These are phyloP conservation scores for Flammula alnicola DNA, from an alignment of 1,284 basidiomycete species.

Conservation along the genomic window DNA sequence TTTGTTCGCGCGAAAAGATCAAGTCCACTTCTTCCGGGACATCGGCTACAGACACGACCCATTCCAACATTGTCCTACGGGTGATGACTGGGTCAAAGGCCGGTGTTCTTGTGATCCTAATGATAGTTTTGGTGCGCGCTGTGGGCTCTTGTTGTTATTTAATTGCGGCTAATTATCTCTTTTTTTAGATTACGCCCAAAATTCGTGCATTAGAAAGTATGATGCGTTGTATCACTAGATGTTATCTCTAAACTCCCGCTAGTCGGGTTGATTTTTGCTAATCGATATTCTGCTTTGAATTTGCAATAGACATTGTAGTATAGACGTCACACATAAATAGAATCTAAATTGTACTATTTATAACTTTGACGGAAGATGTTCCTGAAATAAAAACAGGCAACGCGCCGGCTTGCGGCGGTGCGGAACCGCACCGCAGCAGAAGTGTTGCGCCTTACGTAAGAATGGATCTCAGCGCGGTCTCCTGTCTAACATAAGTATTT, in stretches of 20 bases:
- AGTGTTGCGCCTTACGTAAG: too few relatives aligned
- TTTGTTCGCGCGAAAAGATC: conserved; percentile 70
- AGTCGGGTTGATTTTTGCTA: too few relatives aligned
- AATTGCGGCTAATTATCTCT: neutral
- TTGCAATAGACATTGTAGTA: neutral
- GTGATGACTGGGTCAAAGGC: conserved; percentile 38
- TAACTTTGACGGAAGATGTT: too few relatives aligned
- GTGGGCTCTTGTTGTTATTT: neutral
- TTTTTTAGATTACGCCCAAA: conserved; percentile 44
- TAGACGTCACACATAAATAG: too few relatives aligned
- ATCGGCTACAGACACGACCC: conserved; percentile 49
- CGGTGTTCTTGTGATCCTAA: conserved; percentile 43
- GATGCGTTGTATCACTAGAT: conserved; percentile 32
- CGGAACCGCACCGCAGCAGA: too few relatives aligned
- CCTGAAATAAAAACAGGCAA: too few relatives aligned
- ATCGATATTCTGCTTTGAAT: too few relatives aligned
- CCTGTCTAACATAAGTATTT: too few relatives aligned
- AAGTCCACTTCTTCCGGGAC: conserved; percentile 78
- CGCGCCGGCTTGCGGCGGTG: too few relatives aligned
- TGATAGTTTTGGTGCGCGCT: conserved; percentile 41
- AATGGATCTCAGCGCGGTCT: too few relatives aligned
- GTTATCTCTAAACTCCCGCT: too few relatives aligned
- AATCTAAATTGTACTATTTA: too few relatives aligned
- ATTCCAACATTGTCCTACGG: conserved; percentile 44
- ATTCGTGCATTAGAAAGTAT: conserved; percentile 49